A percentile compares a stretch with the other conserved stretches of the same genome.
Evolutionary conservation across 495 filamentous ascomycete species (phyloP).

Genomic region (Tuber borchii): DNA sequence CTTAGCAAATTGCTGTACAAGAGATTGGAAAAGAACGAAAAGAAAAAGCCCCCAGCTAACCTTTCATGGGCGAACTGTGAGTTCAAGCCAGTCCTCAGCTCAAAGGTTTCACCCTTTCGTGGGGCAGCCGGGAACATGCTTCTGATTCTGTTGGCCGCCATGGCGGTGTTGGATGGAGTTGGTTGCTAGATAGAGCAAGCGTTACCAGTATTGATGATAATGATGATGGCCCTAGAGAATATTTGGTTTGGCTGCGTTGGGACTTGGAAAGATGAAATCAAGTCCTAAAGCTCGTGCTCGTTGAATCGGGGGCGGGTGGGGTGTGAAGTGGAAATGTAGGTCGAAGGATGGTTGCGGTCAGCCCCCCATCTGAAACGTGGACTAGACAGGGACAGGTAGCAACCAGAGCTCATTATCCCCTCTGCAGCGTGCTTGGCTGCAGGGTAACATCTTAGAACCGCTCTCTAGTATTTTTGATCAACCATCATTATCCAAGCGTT

Average conservation of each 20-base stretch:
- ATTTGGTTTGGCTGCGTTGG: not conserved
- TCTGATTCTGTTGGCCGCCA: slow-evolving; percentile 94
- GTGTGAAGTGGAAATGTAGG: not conserved
- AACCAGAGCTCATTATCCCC: not conserved
- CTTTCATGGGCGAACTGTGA: slow-evolving; percentile 99
- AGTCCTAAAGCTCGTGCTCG: not conserved
- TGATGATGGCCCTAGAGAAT: not conserved
- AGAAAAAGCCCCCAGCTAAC: slow-evolving; percentile 41
- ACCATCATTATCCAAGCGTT: not conserved
- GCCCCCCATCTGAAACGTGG: not conserved
- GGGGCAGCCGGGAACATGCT: slow-evolving; percentile 81
- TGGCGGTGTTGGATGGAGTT: slow-evolving; percentile 42
- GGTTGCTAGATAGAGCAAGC: not conserved
- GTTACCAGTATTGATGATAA: not conserved
- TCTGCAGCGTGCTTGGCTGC: not conserved
- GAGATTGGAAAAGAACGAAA: not conserved
- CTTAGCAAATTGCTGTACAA: not conserved
- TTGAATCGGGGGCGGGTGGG: not conserved
- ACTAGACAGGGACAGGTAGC: not conserved
- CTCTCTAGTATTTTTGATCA: not conserved
- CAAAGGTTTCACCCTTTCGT: slow-evolving; percentile 95
- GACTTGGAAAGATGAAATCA: not conserved
- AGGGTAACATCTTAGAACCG: not conserved
- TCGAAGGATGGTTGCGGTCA: not conserved
- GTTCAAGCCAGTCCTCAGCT: slow-evolving; percentile 92